A percentile compares a stretch with the other conserved stretches of the same genome.
Evolutionary conservation across 768 basidiomycete species (phyloP).

Genomic region (Tubosaeta sp.): DNA sequence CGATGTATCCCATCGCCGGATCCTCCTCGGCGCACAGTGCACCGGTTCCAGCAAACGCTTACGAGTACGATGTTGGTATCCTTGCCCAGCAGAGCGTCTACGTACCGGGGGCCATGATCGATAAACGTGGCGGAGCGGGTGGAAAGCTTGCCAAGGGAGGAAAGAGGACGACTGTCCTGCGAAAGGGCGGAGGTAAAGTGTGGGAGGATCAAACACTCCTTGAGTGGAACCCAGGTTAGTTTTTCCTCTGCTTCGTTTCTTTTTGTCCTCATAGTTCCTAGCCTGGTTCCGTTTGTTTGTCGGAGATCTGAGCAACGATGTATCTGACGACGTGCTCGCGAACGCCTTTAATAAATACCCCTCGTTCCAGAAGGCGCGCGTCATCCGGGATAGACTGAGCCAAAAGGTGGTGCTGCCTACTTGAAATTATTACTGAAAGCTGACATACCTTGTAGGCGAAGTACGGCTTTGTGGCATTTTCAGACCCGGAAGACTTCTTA

Average conservation of each 20-base stretch:
- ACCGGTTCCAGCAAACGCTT: conserved; percentile 84
- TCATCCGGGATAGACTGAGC: conserved; percentile 90
- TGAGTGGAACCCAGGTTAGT: conserved; percentile 95
- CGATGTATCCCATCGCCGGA: conserved; percentile 63
- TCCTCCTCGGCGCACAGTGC: conserved; percentile 65
- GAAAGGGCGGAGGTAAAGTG: conserved; percentile 93
- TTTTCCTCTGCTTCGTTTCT: background rate
- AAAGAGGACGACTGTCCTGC: conserved; percentile 87
- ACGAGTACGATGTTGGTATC: conserved; percentile 89
- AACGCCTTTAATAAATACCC: conserved; percentile 93
- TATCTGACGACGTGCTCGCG: conserved; percentile 89
- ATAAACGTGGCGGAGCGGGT: conserved; percentile 80
- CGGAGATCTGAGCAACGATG: conserved; percentile 96
- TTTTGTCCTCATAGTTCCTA: conserved; percentile 27
- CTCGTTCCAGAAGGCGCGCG: conserved; percentile 92
- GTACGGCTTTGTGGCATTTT: conserved; percentile 96
- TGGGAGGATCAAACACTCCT: conserved; percentile 98
- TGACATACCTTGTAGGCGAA: conserved; percentile 59
- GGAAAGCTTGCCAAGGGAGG: conserved; percentile 86
- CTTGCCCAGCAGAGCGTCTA: conserved; percentile 90
- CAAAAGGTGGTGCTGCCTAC: conserved; percentile 63
- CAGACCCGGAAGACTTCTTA: conserved; percentile 96
- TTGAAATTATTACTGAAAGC: background rate
- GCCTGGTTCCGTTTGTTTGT: conserved; percentile 98
- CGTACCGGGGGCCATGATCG: conserved; percentile 87